A percentile compares a stretch with the other conserved stretches of the same genome.
Conservation (phyloP, 371 early-diverging fungal genomes). For the Mortierella polycephala region DNA sequence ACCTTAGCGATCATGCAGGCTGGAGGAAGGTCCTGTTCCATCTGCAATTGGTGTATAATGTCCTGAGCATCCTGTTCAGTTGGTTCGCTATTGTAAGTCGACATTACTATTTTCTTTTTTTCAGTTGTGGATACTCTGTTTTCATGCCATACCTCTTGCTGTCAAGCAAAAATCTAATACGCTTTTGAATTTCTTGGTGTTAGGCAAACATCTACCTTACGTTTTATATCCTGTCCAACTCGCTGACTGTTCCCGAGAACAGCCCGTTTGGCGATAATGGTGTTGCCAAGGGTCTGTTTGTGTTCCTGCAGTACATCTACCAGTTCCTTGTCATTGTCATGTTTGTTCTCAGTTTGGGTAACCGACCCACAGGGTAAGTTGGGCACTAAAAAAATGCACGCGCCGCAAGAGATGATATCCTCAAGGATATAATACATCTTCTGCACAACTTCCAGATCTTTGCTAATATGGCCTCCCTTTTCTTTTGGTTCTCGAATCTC, state of each 20-base stretch:
- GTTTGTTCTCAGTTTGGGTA: conserved; percentile 84
- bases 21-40: conserved; percentile 70
- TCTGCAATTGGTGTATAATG: conserved; percentile 78
- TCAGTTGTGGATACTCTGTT: background rate
- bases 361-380: conserved; percentile 76
- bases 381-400: no score
- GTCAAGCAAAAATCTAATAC: background rate
- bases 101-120: background rate
- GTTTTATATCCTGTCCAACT: conserved; percentile 75
- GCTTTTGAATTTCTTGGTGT: background rate
- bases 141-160: background rate
- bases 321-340: conserved; percentile 73
- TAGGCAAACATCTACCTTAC: conserved; percentile 84
- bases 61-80: conserved; percentile 77
- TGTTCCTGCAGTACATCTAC: conserved; percentile 69
- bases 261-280: conserved; percentile 44
- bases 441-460: no score
- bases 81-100: conserved; percentile 82
- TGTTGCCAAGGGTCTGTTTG: conserved; percentile 59
- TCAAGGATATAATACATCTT: no score
- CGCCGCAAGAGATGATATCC: no score
- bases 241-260: conserved; percentile 34
- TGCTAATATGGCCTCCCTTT: no score
- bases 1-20: conserved; percentile 74
- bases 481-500: background rate